Base-by-base conservation (phyloP, 257 asterid species). In the Solanum gandarillasii region DNA sequence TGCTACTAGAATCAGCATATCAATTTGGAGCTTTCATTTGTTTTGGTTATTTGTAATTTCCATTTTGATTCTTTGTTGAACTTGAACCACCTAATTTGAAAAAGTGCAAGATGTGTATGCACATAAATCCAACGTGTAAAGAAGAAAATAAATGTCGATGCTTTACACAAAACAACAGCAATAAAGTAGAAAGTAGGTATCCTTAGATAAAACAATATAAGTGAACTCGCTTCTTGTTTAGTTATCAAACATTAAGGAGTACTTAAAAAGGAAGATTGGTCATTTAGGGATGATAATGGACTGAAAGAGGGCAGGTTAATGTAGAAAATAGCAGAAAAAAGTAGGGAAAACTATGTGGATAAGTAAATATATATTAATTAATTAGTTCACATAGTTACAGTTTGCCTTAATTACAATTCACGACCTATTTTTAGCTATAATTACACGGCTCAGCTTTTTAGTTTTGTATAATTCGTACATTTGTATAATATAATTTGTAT, bases 121-220 rank as follows among this genome's bases (percentile, higher is more conserved):
- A 79, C 25, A 43, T 32, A 79, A 41, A 41, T 79, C 65, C 84
- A 25, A 25, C 65, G 65, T 79, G 84, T 79, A 79, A 79, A 79
- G 65, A 79, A 41, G 1, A 78, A 25, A 41, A 25, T 76, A 78
- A 6, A 78, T 25, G 34, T 78, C 35, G 7, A 76, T 76, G 58
- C 35, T 23, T 76, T 76, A 39, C 35, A 23, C 60, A 38, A 38
- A 76, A 41, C 10, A 41, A 46, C n/a, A 79, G 62, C 2, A 13
- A n/a, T 76, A 78, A 8, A 78, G 29, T 62, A n/a, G 9, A 36
- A 36, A 36, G 3, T 75, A 36, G 6, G 9, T 75, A 36, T 36
- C 55, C 29, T 35, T 75, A 6, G 7, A 75, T 12, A 25, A 78
- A 25, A 25, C 62, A 78, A 78, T 38, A 41, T 10, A 43, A 41